These are phyloP conservation scores for Gossypium schwendimanii DNA, from an alignment of 441 rosid genomes.

Conservation along the genomic window DNA sequence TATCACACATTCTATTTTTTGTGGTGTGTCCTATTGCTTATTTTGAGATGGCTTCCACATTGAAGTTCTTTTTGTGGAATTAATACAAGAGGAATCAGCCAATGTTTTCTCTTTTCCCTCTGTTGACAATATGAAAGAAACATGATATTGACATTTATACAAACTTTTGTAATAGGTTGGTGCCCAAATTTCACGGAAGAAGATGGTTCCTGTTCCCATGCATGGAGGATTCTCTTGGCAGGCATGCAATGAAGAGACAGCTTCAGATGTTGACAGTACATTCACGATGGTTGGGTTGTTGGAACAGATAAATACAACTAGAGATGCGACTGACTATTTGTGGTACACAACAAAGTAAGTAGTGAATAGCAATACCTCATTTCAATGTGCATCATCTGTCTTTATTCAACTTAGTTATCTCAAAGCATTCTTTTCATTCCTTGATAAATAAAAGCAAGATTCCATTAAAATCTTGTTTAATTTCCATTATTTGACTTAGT, in stretches of 20 bases:
- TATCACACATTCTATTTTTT: neutral
- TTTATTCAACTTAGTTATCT: neutral
- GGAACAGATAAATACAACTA: constrained; percentile 90
- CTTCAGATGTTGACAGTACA: constrained; percentile 51
- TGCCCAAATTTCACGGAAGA: constrained; percentile 74
- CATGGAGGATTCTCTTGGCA: constrained; percentile 87
- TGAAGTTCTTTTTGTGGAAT: neutral
- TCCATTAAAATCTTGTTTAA: neutral
- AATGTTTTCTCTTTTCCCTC: neutral
- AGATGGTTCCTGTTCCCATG: constrained; percentile 68
- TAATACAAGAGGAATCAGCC: neutral
- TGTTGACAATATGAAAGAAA: neutral
- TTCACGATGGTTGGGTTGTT: constrained; percentile 71
- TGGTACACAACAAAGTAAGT: constrained; percentile 98
- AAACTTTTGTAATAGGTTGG: constrained; percentile 48
- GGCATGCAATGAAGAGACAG: constrained; percentile 68
- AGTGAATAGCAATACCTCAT: constrained; percentile 5
- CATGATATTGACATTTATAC: constrained; percentile 16
- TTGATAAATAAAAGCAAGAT: neutral
- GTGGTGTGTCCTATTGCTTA: neutral
- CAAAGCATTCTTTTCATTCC: neutral
- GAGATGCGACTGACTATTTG: constrained; percentile 81
- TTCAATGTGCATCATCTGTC: neutral
- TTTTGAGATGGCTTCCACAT: neutral
- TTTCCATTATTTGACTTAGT: neutral